Evolutionary conservation across 2,329 filamentous ascomycete genomes (phyloP), one percentile per base, ranked within the genome.

Genomic region (Eutypa lata): DNA sequence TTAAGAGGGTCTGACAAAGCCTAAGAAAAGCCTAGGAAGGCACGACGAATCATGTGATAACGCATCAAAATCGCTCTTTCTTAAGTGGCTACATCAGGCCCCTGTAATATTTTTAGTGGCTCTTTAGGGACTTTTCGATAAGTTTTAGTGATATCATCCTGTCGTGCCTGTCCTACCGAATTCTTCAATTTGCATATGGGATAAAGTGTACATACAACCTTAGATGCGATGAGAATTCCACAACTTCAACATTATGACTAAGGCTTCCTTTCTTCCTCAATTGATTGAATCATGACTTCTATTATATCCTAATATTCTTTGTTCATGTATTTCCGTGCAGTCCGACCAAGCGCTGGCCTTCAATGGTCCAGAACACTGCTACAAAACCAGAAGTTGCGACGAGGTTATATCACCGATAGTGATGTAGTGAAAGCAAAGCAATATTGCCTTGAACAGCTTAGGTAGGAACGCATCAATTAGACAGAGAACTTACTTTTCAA

Each of bases 371-470:
- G 48, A 16, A 45, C 3, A 48, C 38, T 54, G 48, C 47, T 26
- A 2, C 48, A 18, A 38, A 18, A 33, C 21, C 60, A 52, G 37
- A 45, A 49, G 24, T 57, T 54, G 24, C 60, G 57, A 53, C 57
- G 79, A 51, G 69, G 68, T 53, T 76, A 79, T 49, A 73, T 76
- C 50, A 80, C 78, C 2, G 75, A 80, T 33, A 71, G 73, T 24
- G 80, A 84, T 40, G 68, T 83, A 47, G 73, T 73, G 37, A 76
- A 78, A 53, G 81, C 81, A 19, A 73, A 80, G 51, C 69, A 71
- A 49, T 83, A 84, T 63, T 84, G 81, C 65, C 60, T 76, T 24
- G 71, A 73, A 52, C 80, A 84, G 63, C 67, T 84, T 40, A 73
- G 76, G 77, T 81, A 68, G 26, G 68, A 49, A 52, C 55, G 10